phyloP scores from a whole-genome alignment of 495 filamentous ascomycete genomes.

The Lasiosphaeriaceae sp. region DNA sequence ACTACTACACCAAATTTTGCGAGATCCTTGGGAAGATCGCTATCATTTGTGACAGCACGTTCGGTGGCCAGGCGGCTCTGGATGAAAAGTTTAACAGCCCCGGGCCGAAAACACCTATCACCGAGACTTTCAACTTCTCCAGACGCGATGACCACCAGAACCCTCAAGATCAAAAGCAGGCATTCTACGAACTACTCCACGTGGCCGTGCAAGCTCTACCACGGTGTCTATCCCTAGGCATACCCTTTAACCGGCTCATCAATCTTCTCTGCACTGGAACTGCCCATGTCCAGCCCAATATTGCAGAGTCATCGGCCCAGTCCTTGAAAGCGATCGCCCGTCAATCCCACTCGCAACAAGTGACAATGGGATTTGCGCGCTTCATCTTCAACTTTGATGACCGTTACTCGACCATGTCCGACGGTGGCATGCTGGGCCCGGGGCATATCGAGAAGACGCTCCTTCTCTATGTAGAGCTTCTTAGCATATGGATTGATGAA shows the following conservation, averaged over 20 bases:
- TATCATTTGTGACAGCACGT: slow-evolving; percentile 90
- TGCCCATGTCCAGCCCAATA: slow-evolving; percentile 88
- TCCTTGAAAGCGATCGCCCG: slow-evolving; percentile 93
- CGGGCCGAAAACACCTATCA: slow-evolving; percentile 87
- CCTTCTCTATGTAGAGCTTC: slow-evolving; percentile 84
- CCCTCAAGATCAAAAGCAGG: slow-evolving; percentile 79
- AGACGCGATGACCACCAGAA: slow-evolving; percentile 74
- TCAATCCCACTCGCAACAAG: slow-evolving; percentile 89
- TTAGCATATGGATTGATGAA: slow-evolving; percentile 96
- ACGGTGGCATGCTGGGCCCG: slow-evolving; percentile 92
- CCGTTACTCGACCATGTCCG: slow-evolving; percentile 94
- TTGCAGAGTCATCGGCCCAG: slow-evolving; percentile 85
- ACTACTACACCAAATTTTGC: slow-evolving; percentile 85
- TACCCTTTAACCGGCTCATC: slow-evolving; percentile 89
- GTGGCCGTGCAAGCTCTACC: slow-evolving; percentile 94
- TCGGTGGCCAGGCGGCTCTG: slow-evolving; percentile 89
- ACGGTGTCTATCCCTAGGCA: slow-evolving; percentile 83
- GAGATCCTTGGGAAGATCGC: slow-evolving; percentile 95
- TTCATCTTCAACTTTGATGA: slow-evolving; percentile 99
- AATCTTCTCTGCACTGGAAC: slow-evolving; percentile 96
- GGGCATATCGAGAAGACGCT: slow-evolving; percentile 94
- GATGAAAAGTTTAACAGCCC: slow-evolving; percentile 89
- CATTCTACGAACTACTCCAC: slow-evolving; percentile 92
- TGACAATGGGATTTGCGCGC: slow-evolving; percentile 91
- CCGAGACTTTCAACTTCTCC: slow-evolving; percentile 87